Percentiles rank a stretch among this genome's conserved stretches.
Conservation (phyloP, 768 basidiomycete genomes). For the Rhodocollybia butyracea region DNA sequence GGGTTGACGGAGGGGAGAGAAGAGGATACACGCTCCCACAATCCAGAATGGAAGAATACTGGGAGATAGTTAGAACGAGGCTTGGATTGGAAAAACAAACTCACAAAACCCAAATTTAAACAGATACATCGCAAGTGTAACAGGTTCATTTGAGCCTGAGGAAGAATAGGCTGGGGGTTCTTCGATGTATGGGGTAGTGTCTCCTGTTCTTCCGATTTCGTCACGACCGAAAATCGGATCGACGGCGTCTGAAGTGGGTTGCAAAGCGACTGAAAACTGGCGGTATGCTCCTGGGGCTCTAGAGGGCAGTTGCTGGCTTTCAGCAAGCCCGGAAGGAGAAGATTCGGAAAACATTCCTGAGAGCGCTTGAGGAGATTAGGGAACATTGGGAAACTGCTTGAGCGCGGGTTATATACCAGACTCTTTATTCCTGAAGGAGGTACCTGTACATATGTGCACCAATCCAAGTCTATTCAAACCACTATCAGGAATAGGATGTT, state of each 20-base stretch:
- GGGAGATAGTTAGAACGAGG: not conserved
- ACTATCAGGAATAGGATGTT: too few relatives aligned
- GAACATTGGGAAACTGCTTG: not conserved
- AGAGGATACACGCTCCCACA: conserved; percentile 35
- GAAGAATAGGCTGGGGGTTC: conserved; percentile 5
- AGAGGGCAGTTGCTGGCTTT: conserved; percentile 8
- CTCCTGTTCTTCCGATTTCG: not conserved
- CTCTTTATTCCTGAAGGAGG: too few relatives aligned
- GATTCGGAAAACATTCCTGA: conserved; percentile 14
- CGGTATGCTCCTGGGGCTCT: not conserved
- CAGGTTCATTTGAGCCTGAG: conserved; percentile 4
- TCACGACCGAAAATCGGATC: not conserved
- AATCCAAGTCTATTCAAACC: too few relatives aligned
- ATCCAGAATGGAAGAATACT: conserved; percentile 54
- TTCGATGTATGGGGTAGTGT: conserved; percentile 5
- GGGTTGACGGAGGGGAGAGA: conserved; percentile 37
- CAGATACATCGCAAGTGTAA: conserved; percentile 24
- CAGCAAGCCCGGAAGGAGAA: conserved; percentile 14
- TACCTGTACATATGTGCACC: not conserved
- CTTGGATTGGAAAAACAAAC: conserved; percentile 15
- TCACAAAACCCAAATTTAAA: conserved; percentile 50
- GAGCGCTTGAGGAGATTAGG: conserved; percentile 11
- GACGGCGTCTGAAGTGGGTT: not conserved
- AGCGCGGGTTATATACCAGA: not conserved
- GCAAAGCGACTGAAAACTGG: not conserved